Percentiles rank a stretch among this genome's conserved stretches.
phyloP scores from a whole-genome alignment of 2,329 filamentous ascomycete species.

The Ceratocystis alfenasii region DNA sequence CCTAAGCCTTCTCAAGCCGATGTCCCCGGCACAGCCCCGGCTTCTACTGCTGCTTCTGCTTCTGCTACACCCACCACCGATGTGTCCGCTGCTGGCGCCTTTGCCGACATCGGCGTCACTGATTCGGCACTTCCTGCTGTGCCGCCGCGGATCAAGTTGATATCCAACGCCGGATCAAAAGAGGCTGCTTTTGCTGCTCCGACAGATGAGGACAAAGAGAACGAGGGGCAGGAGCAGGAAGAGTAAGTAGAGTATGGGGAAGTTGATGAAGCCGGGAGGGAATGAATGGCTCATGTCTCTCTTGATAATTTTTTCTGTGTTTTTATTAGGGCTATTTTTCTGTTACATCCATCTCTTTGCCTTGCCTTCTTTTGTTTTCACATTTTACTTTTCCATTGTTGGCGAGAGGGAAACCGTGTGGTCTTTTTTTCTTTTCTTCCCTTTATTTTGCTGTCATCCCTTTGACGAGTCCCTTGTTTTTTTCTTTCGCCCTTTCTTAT shows the following conservation, averaged over 20 bases:
- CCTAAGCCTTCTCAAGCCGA: conserved; percentile 25
- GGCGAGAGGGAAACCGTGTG: not conserved
- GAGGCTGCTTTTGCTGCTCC: conserved; percentile 4
- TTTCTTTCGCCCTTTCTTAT: not conserved
- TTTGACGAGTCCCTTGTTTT: conserved; percentile 2
- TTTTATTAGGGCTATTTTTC: conserved; percentile 2
- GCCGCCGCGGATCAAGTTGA: conserved; percentile 26
- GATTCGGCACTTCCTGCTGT: not conserved
- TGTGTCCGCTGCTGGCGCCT: conserved; percentile 22
- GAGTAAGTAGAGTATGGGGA: not conserved
- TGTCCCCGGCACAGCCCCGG: conserved; percentile 18
- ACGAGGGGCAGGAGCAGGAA: not conserved
- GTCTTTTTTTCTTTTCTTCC: not conserved
- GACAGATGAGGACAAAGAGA: not conserved
- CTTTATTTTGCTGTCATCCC: not conserved
- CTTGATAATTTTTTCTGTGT: conserved; percentile 17
- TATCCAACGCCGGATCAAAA: conserved; percentile 36
- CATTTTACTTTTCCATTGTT: conserved; percentile 6
- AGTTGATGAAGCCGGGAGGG: conserved; percentile 1
- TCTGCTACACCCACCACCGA: conserved; percentile 6
- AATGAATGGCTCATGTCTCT: not conserved
- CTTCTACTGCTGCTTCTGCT: conserved; percentile 24
- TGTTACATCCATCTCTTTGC: not conserved
- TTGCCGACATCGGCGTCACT: not conserved
- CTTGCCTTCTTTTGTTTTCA: conserved; percentile 2